Evolutionary conservation across 192 early-diverging fungal genomes (phyloP), one percentile per base, ranked within the genome.

Genomic region (Backusella luteola): DNA sequence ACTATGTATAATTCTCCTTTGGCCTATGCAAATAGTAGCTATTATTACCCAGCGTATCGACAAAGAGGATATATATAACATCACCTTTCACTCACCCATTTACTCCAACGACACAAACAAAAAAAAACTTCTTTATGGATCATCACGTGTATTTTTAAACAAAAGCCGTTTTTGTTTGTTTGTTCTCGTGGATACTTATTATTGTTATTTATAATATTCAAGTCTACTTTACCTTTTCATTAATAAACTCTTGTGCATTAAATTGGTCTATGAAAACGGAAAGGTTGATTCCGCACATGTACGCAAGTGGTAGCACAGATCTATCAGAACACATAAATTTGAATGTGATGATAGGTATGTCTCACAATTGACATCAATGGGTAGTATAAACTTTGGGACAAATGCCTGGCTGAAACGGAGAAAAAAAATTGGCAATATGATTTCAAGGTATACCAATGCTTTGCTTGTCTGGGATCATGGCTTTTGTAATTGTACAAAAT

Each of bases 131-230:
- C 11, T 29, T 63, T 63, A 4, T 63, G 21, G 56, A 63, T 29
- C 21, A 63, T 63, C 56, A 63, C 56, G 56, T 63, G 56, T 26
- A 29, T 63, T 63, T 26, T 63, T 23, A 49, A n/a, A 63, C 23
- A 63, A 29, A 29, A 9, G 4, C 23, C 23, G 23, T 29, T 29
- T 4, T 63, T 63, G 56, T 63, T 63, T 63, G 56, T 63, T 63
- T 63, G 56, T 63, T 63, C 56, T 63, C 56, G 56, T 63, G 56
- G 56, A 63, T 63, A 63, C 56, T 63, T 49, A n/a, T 63, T 49
- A n/a, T 6, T 49, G 17, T n/a, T 49, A 49, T n/a, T 49, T 49
- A 49, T 49, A 49, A 19, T n/a, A 49, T 49, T n/a, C 46, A 49
- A n/a, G 23, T 11, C 21, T 23, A 26, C 21, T 63, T 8, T 63